A percentile compares a stretch with the other conserved stretches of the same genome.
Evolutionary conservation across 106 monocot species (phyloP).

Genomic region (Dendrobium officinale): DNA sequence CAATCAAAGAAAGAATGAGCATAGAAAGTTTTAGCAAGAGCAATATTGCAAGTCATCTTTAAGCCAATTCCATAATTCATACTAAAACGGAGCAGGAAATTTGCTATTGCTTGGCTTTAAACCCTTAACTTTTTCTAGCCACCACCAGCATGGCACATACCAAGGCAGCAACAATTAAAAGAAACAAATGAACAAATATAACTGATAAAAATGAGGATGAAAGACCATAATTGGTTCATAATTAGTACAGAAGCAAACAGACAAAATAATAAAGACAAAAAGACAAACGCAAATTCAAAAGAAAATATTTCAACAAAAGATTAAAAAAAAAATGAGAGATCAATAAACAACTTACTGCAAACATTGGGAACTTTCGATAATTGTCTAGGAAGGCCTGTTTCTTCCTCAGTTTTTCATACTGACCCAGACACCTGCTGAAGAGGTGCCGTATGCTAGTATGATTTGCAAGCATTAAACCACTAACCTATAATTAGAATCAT

Average conservation of each 20-base stretch:
- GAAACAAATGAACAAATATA: neutral
- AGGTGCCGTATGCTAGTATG: conserved; percentile 97
- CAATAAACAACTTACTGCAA: conserved; percentile 51
- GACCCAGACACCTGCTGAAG: conserved; percentile 83
- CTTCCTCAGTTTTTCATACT: conserved; percentile 91
- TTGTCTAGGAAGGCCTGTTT: conserved; percentile 95
- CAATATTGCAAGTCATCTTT: too few species aligned
- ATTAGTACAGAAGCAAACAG: neutral
- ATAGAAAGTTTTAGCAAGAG: too few species aligned
- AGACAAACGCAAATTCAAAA: neutral
- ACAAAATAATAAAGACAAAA: neutral
- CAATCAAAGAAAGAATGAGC: too few species aligned
- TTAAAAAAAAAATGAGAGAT: neutral
- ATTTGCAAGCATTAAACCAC: conserved; percentile 97
- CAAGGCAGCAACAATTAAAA: neutral
- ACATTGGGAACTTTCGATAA: conserved; percentile 93
- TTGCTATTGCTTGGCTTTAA: too few species aligned
- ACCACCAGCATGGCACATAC: too few species aligned
- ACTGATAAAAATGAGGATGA: neutral
- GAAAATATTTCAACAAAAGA: neutral
- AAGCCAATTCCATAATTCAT: too few species aligned
- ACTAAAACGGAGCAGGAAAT: too few species aligned
- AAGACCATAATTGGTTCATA: neutral
- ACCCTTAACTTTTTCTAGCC: too few species aligned
- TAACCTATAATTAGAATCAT: conserved; percentile 46